phyloP scores from a whole-genome alignment of 768 basidiomycete genomes.

The Russula sp. region DNA sequence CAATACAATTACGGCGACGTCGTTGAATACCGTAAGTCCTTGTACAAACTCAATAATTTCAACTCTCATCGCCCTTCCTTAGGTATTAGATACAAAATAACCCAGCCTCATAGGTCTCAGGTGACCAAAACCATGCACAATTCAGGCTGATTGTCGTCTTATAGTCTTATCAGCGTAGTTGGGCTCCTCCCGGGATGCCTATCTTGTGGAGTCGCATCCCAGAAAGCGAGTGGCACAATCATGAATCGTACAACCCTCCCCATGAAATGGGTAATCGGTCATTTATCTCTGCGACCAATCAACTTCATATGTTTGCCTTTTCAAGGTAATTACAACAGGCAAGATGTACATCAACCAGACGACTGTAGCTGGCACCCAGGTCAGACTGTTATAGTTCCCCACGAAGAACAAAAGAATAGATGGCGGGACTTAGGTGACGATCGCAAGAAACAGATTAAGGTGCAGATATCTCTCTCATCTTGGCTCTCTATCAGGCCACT shows the following conservation, averaged over 20 bases:
- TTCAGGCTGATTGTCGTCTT: neutral
- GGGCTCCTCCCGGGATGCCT: slow-evolving; percentile 60
- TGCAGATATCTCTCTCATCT: slow-evolving; percentile 31
- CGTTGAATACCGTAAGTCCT: slow-evolving; percentile 49
- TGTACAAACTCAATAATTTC: slow-evolving; percentile 11
- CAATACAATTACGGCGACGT: slow-evolving; percentile 53
- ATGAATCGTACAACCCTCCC: slow-evolving; percentile 20
- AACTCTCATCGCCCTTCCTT: neutral
- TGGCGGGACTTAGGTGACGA: slow-evolving; percentile 57
- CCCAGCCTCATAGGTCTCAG: slow-evolving; percentile 70
- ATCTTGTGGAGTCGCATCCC: slow-evolving; percentile 63
- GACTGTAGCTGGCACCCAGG: slow-evolving; percentile 33
- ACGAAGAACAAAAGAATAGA: slow-evolving; percentile 50
- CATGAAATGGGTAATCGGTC: slow-evolving; percentile 28
- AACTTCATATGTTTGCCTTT: neutral
- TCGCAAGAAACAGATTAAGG: slow-evolving; percentile 58
- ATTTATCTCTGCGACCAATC: neutral
- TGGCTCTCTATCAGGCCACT: neutral
- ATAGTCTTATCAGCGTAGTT: slow-evolving; percentile 50
- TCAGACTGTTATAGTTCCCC: slow-evolving; percentile 37
- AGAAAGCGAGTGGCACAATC: slow-evolving; percentile 32
- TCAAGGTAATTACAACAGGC: slow-evolving; percentile 13
- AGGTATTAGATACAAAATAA: slow-evolving; percentile 64
- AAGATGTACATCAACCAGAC: slow-evolving; percentile 27
- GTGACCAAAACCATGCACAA: slow-evolving; percentile 36